These are phyloP conservation scores for Oryza punctata DNA, from an alignment of 176 grass and related monocot species.

Conservation along the genomic window DNA sequence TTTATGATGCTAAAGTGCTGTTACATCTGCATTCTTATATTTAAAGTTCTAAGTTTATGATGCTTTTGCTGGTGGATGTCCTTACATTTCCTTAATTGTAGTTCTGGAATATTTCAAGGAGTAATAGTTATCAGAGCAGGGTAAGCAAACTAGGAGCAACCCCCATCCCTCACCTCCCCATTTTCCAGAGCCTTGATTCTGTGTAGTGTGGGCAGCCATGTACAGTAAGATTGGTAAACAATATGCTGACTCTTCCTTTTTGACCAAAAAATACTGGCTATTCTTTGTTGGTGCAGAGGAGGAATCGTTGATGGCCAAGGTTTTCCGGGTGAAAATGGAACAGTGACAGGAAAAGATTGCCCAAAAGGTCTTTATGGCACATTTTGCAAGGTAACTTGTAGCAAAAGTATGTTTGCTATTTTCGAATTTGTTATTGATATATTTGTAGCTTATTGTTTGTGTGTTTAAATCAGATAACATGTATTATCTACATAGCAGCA, in stretches of 20 bases:
- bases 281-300: conserved; percentile 59
- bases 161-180: neutral
- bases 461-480: conserved; percentile 16
- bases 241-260: conserved; percentile 16
- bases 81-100: conserved; percentile 20
- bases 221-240: conserved; percentile 8
- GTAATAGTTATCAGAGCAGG: neutral
- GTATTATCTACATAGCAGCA: neutral
- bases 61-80: neutral
- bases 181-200: neutral
- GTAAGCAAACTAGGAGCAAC: neutral
- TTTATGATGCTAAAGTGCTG: conserved; percentile 2
- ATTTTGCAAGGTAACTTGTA: conserved; percentile 87
- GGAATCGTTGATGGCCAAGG: conserved; percentile 66
- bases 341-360: conserved; percentile 84
- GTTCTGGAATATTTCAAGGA: conserved; percentile 13
- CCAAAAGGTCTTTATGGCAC: conserved; percentile 94
- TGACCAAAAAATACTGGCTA: neutral
- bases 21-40: conserved; percentile 15
- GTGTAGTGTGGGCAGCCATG: neutral
- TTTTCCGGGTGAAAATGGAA: conserved; percentile 87
- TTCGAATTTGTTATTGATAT: neutral
- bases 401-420: conserved; percentile 12
- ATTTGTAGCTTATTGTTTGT: conserved; percentile 31
- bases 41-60: neutral